These are phyloP conservation scores for Tillandsia fasciculata DNA, from an alignment of 176 grass and related monocot genomes.

Conservation along the genomic window DNA sequence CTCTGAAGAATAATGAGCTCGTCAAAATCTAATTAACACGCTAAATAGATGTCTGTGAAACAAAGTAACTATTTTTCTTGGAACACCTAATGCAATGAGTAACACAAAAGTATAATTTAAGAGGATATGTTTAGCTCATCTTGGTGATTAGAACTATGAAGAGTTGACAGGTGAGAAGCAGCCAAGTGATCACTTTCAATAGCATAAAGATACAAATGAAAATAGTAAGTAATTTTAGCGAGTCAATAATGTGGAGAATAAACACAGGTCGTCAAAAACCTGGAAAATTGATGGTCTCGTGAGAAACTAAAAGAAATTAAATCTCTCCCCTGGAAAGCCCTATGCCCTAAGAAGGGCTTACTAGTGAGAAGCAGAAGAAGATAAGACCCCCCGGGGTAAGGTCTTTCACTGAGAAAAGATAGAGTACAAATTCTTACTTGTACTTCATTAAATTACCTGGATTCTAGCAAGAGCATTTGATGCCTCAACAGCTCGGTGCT, in stretches of 20 bases:
- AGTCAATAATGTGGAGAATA: too few relatives aligned
- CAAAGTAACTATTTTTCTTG: background rate
- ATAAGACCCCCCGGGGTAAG: too few relatives aligned
- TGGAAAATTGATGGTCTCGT: too few relatives aligned
- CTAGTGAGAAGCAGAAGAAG: too few relatives aligned
- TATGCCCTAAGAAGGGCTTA: conserved; percentile 10
- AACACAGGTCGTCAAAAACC: too few relatives aligned
- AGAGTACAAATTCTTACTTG: conserved; percentile 19
- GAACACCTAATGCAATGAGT: conserved; percentile 2
- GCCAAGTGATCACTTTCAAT: background rate
- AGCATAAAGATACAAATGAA: too few relatives aligned
- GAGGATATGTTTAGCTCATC: too few relatives aligned
- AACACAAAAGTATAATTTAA: too few relatives aligned
- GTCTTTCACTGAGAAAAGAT: background rate
- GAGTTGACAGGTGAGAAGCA: background rate
- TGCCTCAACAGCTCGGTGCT: conserved; percentile 94
- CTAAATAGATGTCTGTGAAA: conserved; percentile 1
- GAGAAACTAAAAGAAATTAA: too few relatives aligned
- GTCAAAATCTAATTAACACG: conserved; percentile 12
- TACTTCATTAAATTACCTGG: conserved; percentile 69
- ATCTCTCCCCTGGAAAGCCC: too few relatives aligned
- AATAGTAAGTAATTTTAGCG: too few relatives aligned
- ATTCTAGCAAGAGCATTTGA: conserved; percentile 99
- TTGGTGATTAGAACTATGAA: background rate
- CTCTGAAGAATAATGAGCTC: conserved; percentile 44